These are phyloP conservation scores for Dryas drummondii DNA, from an alignment of 306 rosid species.

Conservation along the genomic window DNA sequence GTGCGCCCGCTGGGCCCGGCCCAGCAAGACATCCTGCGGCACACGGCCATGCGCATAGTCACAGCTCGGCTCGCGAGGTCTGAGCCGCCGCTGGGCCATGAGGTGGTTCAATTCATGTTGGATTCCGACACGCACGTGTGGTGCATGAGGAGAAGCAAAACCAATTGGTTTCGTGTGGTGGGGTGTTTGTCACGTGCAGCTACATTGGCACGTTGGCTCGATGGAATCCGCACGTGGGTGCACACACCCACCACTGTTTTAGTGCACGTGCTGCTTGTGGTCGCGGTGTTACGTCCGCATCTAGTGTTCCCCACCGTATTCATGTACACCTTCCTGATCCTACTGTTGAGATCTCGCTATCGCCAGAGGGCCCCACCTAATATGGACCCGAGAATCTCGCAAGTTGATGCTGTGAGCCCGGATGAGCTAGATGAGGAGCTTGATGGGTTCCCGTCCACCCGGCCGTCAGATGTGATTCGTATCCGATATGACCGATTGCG, in stretches of 20 bases:
- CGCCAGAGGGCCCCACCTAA: conserved; percentile 40
- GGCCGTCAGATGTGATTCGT: conserved; percentile 49
- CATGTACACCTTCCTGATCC: conserved; percentile 68
- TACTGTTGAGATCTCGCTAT: conserved; percentile 46
- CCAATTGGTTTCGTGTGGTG: conserved; percentile 71
- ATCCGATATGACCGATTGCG: conserved; percentile 71
- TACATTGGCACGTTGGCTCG: conserved; percentile 50
- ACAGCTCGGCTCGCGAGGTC: conserved; percentile 71
- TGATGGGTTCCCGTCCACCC: conserved; percentile 63
- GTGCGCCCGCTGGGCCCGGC: conserved; percentile 69
- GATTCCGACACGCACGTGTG: conserved; percentile 76
- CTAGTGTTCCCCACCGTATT: conserved; percentile 64
- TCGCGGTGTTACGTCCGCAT: conserved; percentile 54
- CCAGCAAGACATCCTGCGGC: conserved; percentile 76
- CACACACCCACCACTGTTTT: conserved; percentile 72
- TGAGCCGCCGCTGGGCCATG: conserved; percentile 76
- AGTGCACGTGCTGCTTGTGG: conserved; percentile 53
- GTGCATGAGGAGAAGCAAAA: conserved; percentile 88
- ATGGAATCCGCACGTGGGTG: conserved; percentile 68
- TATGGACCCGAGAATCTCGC: conserved; percentile 68
- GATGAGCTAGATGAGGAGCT: conserved; percentile 91
- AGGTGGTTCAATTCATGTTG: conserved; percentile 78
- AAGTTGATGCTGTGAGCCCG: conserved; percentile 58
- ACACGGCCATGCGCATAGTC: conserved; percentile 72
- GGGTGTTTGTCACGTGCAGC: conserved; percentile 59